Evolutionary conservation across 768 basidiomycete species (phyloP), one percentile per base, ranked within the genome.

Genomic region (Pleurotus tuoliensis): DNA sequence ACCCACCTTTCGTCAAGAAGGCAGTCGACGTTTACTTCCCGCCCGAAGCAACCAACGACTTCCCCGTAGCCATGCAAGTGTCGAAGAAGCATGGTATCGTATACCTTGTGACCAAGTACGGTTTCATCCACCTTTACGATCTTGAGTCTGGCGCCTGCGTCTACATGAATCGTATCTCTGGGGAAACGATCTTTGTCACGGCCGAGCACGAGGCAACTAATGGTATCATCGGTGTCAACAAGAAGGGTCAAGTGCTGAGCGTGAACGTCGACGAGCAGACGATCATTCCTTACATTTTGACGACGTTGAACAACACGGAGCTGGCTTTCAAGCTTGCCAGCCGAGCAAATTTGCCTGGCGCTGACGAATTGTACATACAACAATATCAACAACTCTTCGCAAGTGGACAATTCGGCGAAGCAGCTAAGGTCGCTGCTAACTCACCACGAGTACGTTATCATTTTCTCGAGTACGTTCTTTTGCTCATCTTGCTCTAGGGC

Each of bases 91-190:
- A 97, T 71, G 96, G 97, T 37, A 93, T 99, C 71, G 77, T 97
- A 66, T 99, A 95, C 75, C 82, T 99, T 56, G 92, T 98, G 68
- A 98, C 97, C 56, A 99, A 99, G 72, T 98, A 93, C 69, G 97
- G 97, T 41, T 99, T 99, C 76, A 98, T 99, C 67, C 97, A 98
- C 71, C 82, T 99, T 12, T 99, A 99, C 72, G 97, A 99, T 73
- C 84, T 98, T 61, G 97, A 99, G 72, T 84, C 94, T 7, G 97
- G 95, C 56, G 88, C 92, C 44, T 98, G 97, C 75, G 86, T 99
- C 58, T 99, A 98, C 79, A 99, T 99, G 97, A 99, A 99, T 82
- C 90, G 97, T 62, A 99, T 99, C 69, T 94, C 92, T 43, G 96
- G 97, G 34, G 97, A 99, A 77, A 98, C 97, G 34, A 98, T 99